Evolutionary conservation across 768 basidiomycete species (phyloP).

Genomic region (Lactifluus pinguis): DNA sequence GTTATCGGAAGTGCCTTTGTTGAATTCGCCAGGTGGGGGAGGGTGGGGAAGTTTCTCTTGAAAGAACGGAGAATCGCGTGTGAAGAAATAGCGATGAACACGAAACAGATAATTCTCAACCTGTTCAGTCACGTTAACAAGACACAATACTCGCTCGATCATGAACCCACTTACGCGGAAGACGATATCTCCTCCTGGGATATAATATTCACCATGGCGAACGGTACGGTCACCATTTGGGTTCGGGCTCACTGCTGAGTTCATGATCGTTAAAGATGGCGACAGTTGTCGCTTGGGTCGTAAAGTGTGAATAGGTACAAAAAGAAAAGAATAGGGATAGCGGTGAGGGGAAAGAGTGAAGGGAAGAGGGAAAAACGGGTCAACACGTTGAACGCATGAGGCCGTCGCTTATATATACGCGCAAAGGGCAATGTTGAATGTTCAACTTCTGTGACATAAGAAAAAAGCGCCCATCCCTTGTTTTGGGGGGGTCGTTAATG

Average conservation of each 20-base stretch:
- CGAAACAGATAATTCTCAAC: slow-evolving; percentile 12
- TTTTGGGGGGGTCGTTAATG: slow-evolving; percentile 6
- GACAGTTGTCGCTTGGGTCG: slow-evolving; percentile 10
- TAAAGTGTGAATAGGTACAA: neutral
- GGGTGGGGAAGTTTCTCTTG: slow-evolving; percentile 23
- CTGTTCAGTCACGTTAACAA: slow-evolving; percentile 5
- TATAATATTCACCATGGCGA: slow-evolving; percentile 35
- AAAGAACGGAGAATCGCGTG: slow-evolving; percentile 26
- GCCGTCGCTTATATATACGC: slow-evolving; percentile 19
- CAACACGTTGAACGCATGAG: slow-evolving; percentile 20
- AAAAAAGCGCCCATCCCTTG: slow-evolving; percentile 3
- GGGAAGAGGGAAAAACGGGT: slow-evolving; percentile 12
- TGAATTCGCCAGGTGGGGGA: slow-evolving; percentile 22
- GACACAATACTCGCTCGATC: neutral
- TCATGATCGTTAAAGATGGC: slow-evolving; percentile 12
- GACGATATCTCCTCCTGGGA: slow-evolving; percentile 43
- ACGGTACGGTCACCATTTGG: slow-evolving; percentile 21
- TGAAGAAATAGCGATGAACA: slow-evolving; percentile 25
- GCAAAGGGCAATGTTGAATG: slow-evolving; percentile 1
- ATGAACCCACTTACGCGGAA: slow-evolving; percentile 23
- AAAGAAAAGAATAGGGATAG: neutral
- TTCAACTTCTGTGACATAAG: slow-evolving; percentile 4
- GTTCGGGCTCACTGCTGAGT: slow-evolving; percentile 10
- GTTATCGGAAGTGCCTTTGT: slow-evolving; percentile 25
- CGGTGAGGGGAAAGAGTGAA: slow-evolving; percentile 1